Percentiles rank a stretch among this genome's conserved stretches.
phyloP scores from a whole-genome alignment of 352 stramenopile species.

The Globisporangium nagaii region DNA sequence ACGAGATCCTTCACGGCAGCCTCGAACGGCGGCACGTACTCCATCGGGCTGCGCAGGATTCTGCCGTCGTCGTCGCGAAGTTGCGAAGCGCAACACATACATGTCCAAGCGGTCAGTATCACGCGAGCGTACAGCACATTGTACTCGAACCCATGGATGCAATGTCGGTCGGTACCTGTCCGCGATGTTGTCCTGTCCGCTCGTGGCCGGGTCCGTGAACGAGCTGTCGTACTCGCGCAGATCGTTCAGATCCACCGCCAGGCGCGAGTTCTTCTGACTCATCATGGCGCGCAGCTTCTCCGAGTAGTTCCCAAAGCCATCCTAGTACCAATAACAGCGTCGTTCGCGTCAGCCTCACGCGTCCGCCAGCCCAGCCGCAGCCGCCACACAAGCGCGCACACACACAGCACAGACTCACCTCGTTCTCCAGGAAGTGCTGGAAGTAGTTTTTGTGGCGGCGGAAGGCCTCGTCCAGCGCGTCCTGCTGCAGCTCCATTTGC shows the following conservation, averaged over 20 bases:
- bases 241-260: constrained; percentile 89
- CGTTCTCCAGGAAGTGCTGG: constrained; percentile 71
- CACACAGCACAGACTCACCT: constrained; percentile 30
- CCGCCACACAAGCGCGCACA: not conserved
- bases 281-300: constrained; percentile 84
- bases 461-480: constrained; percentile 80
- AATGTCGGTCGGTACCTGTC: constrained; percentile 22
- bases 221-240: constrained; percentile 86
- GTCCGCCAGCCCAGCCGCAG: not conserved
- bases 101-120: too few species aligned
- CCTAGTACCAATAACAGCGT: constrained; percentile 18
- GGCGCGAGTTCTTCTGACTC: constrained; percentile 58
- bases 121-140: too few species aligned
- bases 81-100: too few species aligned
- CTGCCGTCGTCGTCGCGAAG: constrained; percentile 9
- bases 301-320: constrained; percentile 67
- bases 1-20: constrained; percentile 75
- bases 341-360: not conserved
- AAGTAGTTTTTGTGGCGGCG: constrained; percentile 88
- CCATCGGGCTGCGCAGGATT: constrained; percentile 72
- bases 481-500: constrained; percentile 75
- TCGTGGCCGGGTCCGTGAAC: constrained; percentile 58
- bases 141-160: too few species aligned
- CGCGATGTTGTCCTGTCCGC: constrained; percentile 69
- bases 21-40: constrained; percentile 83